Evolutionary conservation across 441 rosid species (phyloP), one percentile per base, ranked within the genome.

Genomic region (Adansonia gregorii): DNA sequence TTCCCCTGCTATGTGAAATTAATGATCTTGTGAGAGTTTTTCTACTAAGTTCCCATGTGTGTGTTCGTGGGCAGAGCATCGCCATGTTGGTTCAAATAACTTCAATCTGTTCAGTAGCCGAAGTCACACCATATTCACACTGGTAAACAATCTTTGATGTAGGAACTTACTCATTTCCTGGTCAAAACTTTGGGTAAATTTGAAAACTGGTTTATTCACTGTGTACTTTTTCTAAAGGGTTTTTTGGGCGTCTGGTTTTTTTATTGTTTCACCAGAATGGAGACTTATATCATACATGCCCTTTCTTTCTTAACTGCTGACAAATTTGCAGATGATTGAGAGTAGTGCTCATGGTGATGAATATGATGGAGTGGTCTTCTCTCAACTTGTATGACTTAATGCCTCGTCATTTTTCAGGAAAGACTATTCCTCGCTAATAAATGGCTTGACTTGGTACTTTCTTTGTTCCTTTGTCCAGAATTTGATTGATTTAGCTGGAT

Each of bases 81-180:
- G 99, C 73, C 99, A 97, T 76, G 98, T 97, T 84, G 99, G 99
- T 78, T 97, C 99, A 56, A 97, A 97, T 89, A 97, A 97, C 82
- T 97, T 97, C 84, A 97, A 97, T 82, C 88, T 97, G 73, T 79
- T 95, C 74, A 97, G 98, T 78, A 97, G 99, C 87, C 90, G 99
- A 87, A 97, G 99, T 87, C 99, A 97, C 88, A 97, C 99, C 70
- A 89, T 97, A 78, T 97, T 97, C 82, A 97, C 98, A 15, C 83
- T 95, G 95, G 99, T 92, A 91, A 83, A 65, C 66, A 59, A 48
- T 79, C 72, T 74, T 35, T 52, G 46, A 8, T 35, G 3, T 35
- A 24, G 31, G 48, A 51, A 60, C 27, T 59, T 67, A 17, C 27
- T 76, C 63, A 64, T 35, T 49, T 64, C 48, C 59, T 49, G 31